These are phyloP conservation scores for Cystobasidium sp. DNA, from an alignment of 1,284 basidiomycete genomes.

Conservation along the genomic window DNA sequence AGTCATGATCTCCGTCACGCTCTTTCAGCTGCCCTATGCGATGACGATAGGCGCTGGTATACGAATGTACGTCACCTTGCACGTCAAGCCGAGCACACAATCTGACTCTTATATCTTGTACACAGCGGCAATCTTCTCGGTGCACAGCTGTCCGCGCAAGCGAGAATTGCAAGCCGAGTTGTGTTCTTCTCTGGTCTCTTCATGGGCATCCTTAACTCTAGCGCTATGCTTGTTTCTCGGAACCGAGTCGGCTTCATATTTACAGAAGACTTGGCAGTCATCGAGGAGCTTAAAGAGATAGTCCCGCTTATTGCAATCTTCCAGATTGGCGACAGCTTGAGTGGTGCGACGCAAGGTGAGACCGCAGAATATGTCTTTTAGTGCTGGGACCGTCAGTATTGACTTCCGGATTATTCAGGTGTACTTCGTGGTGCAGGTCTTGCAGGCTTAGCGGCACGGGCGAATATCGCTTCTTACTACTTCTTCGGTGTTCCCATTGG, in stretches of 20 bases:
- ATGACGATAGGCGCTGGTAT: conserved; percentile 27
- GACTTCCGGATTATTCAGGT: conserved; percentile 16
- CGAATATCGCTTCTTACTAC: conserved; percentile 77
- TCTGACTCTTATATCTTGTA: conserved; percentile 54
- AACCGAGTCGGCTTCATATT: conserved; percentile 72
- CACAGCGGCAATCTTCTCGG: conserved; percentile 75
- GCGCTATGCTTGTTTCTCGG: conserved; percentile 64
- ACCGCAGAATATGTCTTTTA: not conserved
- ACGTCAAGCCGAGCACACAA: too few species aligned
- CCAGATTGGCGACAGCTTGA: conserved; percentile 72
- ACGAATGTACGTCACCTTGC: conserved; percentile 13
- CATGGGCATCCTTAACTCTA: conserved; percentile 66
- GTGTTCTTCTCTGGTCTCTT: conserved; percentile 68
- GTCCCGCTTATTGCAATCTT: conserved; percentile 80
- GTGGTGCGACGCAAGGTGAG: conserved; percentile 63
- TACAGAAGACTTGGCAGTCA: conserved; percentile 68
- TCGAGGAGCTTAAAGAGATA: conserved; percentile 67
- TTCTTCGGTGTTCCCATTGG: conserved; percentile 72
- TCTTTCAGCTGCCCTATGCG: conserved; percentile 25
- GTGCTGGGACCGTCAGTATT: not conserved
- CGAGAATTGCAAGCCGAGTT: conserved; percentile 67
- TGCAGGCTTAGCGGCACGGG: conserved; percentile 73
- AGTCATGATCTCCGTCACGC: conserved; percentile 27
- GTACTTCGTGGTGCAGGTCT: conserved; percentile 61
- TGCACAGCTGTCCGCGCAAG: conserved; percentile 62